These are phyloP conservation scores for Cercospora beticola DNA, from an alignment of 2,329 filamentous ascomycete species.

Conservation along the genomic window DNA sequence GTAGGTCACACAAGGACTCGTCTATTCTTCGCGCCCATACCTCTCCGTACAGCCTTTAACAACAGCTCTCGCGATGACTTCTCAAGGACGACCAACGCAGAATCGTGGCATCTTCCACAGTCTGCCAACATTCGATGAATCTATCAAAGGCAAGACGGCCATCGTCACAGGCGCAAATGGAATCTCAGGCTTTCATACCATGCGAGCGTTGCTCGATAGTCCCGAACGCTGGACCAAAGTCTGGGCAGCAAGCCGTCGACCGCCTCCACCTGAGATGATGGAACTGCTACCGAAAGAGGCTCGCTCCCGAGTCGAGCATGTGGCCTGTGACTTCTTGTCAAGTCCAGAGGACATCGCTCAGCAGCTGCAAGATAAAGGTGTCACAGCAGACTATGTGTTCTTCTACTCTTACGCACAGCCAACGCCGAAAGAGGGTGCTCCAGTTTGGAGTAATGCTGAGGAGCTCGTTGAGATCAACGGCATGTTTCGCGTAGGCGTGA, in stretches of 20 bases:
- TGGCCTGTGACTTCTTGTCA: slow-evolving; percentile 41
- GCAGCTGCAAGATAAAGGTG: slow-evolving; percentile 38
- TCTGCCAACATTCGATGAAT: slow-evolving; percentile 48
- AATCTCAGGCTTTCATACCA: slow-evolving; percentile 54
- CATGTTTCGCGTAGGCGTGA: slow-evolving; percentile 35
- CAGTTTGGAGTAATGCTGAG: slow-evolving; percentile 52
- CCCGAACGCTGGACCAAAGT: slow-evolving; percentile 55
- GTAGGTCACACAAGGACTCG: neutral
- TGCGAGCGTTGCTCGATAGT: slow-evolving; percentile 49
- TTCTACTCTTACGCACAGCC: slow-evolving; percentile 57
- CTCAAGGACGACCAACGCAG: slow-evolving; percentile 28
- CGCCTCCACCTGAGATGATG: slow-evolving; percentile 45
- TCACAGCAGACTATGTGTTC: slow-evolving; percentile 49
- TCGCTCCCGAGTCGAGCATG: slow-evolving; percentile 32
- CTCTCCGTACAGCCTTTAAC: neutral
- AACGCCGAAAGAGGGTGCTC: slow-evolving; percentile 45
- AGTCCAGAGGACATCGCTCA: slow-evolving; percentile 41
- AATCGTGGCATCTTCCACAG: slow-evolving; percentile 51
- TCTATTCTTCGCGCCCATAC: neutral
- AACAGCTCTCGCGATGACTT: slow-evolving; percentile 27
- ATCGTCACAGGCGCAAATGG: slow-evolving; percentile 57
- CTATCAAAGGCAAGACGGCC: slow-evolving; percentile 48
- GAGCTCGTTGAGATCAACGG: slow-evolving; percentile 51
- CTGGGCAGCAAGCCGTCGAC: slow-evolving; percentile 50
- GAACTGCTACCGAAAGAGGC: slow-evolving; percentile 37